These are phyloP conservation scores for Diplodia mutila DNA, from an alignment of 2,329 filamentous ascomycete genomes.

Conservation along the genomic window DNA sequence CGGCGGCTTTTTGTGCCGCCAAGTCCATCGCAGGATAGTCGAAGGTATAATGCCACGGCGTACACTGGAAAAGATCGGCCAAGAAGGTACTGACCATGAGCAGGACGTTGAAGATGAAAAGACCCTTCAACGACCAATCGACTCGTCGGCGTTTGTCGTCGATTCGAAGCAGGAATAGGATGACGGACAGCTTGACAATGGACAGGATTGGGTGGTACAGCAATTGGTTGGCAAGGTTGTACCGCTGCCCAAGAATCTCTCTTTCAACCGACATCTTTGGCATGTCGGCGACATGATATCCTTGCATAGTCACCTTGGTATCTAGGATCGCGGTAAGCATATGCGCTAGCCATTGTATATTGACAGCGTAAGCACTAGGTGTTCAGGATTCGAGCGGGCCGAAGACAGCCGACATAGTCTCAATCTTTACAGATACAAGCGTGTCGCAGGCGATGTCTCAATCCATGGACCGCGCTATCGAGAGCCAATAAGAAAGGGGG, in stretches of 20 bases:
- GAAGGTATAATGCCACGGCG: conserved; percentile 38
- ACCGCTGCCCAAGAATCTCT: conserved; percentile 35
- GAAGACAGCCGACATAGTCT: not conserved
- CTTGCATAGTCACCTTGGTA: conserved; percentile 38
- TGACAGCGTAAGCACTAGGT: not conserved
- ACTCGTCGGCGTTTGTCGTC: conserved; percentile 39
- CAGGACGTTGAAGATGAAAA: conserved; percentile 42
- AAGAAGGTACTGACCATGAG: conserved; percentile 41
- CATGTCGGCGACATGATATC: conserved; percentile 39
- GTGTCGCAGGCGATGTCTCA: not conserved
- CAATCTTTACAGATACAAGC: not conserved
- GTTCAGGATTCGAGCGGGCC: too few relatives aligned
- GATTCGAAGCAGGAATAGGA: conserved; percentile 44
- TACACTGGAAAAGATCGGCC: conserved; percentile 42
- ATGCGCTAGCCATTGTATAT: not conserved
- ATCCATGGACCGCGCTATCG: not conserved
- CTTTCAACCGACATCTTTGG: conserved; percentile 37
- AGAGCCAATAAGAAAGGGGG: not conserved
- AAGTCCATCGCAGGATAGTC: conserved; percentile 34
- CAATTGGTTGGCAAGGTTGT: conserved; percentile 44
- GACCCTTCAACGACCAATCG: conserved; percentile 36
- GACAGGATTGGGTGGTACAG: conserved; percentile 45
- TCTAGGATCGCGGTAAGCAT: conserved; percentile 27
- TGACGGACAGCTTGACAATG: conserved; percentile 43
- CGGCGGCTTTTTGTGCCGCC: conserved; percentile 11